Base-by-base conservation (phyloP, 2,329 filamentous ascomycete species). In the Didymella pinodella region DNA sequence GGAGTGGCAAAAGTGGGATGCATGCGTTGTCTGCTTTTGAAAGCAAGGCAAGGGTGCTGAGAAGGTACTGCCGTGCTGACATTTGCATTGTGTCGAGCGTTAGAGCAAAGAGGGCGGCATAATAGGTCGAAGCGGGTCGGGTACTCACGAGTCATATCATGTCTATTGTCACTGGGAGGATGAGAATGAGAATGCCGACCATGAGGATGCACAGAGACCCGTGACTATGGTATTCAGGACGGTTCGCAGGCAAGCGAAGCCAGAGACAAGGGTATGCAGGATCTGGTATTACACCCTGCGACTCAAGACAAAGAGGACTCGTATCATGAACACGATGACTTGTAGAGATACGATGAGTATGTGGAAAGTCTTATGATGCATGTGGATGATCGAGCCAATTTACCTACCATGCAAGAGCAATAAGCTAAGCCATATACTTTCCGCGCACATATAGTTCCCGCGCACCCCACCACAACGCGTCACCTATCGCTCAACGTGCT, bases 1-100 rank as follows among this genome's bases (percentile, higher is more conserved):
- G 43, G 47, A 48, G 51, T 36, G 45, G 44, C 44, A 43, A 54
- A 51, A 59, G 56, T 46, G 56, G 50, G 56, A 51, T 59, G 48
- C 32, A 43, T 54, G 45, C 34, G 43, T 34, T 46, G 41, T 59
- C 40, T 46, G 32, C 36, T 18, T 34, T 32, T 36, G 34, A 40
- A 34, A 32, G 44, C 22, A 34, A 54, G 41, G 34, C 32, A 50
- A 48, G 41, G 46, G 38, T 25, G 50, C 28, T 31, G 40, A 58
- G 41, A 26, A 49, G 32, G 40, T 28, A 28, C 26, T 46, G 43
- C 36, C 36, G 48, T 48, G 50, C 46, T 46, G 52, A 28, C 48
- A 36, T 51, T 32, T 58, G 31, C 45, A 58, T 45, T 49, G 49
- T 40, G n/a, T 54, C 49, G n/a, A 50, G 51, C 50, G 51, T 59